phyloP scores from a whole-genome alignment of 495 filamentous ascomycete genomes.

The Neurospora sp. region DNA sequence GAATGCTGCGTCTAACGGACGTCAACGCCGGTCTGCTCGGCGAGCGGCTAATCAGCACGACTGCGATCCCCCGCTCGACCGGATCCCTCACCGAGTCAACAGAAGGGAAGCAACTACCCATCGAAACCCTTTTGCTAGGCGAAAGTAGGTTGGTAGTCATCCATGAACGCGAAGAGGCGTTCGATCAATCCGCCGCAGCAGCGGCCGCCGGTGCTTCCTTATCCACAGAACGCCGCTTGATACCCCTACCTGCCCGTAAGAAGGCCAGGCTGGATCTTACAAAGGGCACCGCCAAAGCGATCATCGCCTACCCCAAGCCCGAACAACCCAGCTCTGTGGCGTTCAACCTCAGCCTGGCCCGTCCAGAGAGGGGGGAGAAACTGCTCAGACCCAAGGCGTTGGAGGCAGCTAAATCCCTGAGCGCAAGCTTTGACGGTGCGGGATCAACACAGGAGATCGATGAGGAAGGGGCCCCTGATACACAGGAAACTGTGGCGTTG shows the following conservation, averaged over 20 bases:
- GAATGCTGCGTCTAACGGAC: constrained; percentile 38
- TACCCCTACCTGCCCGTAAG: constrained; percentile 17
- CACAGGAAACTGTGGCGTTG: neutral
- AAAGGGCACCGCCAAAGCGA: constrained; percentile 19
- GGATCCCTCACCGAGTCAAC: constrained; percentile 13
- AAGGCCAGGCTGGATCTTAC: constrained; percentile 17
- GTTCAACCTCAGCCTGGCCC: constrained; percentile 36
- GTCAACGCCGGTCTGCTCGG: constrained; percentile 51
- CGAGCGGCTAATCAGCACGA: constrained; percentile 51
- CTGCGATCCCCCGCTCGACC: constrained; percentile 37
- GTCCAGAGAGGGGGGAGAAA: constrained; percentile 12
- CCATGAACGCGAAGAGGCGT: constrained; percentile 29
- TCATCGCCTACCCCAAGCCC: constrained; percentile 31
- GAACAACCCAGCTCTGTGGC: constrained; percentile 30
- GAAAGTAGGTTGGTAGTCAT: constrained; percentile 55
- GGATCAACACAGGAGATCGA: neutral
- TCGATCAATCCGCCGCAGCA: neutral
- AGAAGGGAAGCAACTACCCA: constrained; percentile 28
- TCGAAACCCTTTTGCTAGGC: constrained; percentile 53
- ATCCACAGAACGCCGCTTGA: constrained; percentile 20
- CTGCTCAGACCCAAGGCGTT: neutral
- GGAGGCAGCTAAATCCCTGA: constrained; percentile 5
- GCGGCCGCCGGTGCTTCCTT: constrained; percentile 13
- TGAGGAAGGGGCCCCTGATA: neutral
- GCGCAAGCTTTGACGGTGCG: neutral